Percentiles rank a stretch among this genome's conserved stretches.
These are phyloP conservation scores for Termitomyces sp. DNA, from an alignment of 768 basidiomycete species.

Conservation along the genomic window DNA sequence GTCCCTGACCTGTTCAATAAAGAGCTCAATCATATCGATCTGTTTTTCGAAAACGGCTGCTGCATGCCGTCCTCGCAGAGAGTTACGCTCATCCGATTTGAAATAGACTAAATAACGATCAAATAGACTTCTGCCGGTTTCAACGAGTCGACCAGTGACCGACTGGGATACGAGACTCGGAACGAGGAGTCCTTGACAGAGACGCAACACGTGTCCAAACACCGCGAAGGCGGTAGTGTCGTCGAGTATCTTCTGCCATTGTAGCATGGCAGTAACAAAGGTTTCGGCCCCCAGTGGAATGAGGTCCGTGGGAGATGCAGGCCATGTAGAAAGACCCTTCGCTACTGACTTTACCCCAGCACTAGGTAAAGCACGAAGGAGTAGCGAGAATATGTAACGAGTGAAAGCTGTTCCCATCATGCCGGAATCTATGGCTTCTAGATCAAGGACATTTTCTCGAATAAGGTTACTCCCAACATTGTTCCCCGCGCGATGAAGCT, in stretches of 20 bases:
- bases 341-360: conserved; percentile 11
- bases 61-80: background rate
- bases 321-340: conserved; percentile 14
- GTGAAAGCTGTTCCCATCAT: background rate
- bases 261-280: conserved; percentile 13
- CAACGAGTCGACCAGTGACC: background rate
- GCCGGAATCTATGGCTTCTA: background rate
- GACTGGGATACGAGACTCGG: conserved; percentile 4
- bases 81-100: background rate
- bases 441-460: background rate
- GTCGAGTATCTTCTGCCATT: conserved; percentile 9
- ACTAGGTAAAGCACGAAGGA: background rate
- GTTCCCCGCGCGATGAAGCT: background rate
- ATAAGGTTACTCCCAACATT: background rate
- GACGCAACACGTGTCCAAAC: background rate
- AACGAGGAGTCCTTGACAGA: conserved; percentile 8
- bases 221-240: background rate
- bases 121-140: conserved; percentile 5
- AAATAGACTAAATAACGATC: conserved; percentile 7
- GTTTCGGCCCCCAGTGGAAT: conserved; percentile 7
- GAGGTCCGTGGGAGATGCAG: background rate
- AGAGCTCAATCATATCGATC: background rate
- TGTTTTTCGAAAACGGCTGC: conserved; percentile 1
- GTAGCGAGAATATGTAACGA: background rate
- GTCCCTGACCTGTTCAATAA: background rate